Conservation (phyloP, 805 yeast species). For the Metschnikowia hibisci region DNA sequence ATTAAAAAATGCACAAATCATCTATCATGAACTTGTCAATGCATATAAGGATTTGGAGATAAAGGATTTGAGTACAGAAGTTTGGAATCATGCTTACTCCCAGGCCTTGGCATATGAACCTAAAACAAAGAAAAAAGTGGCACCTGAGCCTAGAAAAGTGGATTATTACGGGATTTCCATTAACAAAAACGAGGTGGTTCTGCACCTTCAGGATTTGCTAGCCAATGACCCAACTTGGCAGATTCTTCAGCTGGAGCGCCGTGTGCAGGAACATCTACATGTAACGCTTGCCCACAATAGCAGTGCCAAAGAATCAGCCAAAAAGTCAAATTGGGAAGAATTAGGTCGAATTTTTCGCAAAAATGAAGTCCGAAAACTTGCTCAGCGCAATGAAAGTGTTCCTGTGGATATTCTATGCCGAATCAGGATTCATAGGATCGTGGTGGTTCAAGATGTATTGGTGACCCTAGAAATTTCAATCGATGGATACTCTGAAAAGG, state of each 20-base stretch:
- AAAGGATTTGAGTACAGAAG: constrained; percentile 25
- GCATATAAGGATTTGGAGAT: constrained; percentile 8
- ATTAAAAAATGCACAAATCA: constrained; percentile 40
- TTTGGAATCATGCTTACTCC: constrained; percentile 45
- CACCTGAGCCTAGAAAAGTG: constrained; percentile 8
- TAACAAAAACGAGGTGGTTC: background rate
- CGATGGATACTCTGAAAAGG: constrained; percentile 5
- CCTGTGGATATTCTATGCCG: constrained; percentile 26
- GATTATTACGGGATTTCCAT: constrained; percentile 13
- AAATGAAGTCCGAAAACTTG: constrained; percentile 22
- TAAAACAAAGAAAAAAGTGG: constrained; percentile 34
- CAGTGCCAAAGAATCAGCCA: constrained; percentile 4
- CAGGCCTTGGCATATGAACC: constrained; percentile 57
- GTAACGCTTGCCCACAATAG: constrained; percentile 58
- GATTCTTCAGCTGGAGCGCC: constrained; percentile 22
- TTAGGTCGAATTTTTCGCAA: constrained; percentile 12
- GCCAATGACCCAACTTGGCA: constrained; percentile 18
- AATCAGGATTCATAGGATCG: constrained; percentile 41
- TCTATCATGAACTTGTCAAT: constrained; percentile 27
- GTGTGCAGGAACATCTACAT: constrained; percentile 58
- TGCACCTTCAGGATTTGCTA: constrained; percentile 15
- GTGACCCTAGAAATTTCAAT: constrained; percentile 42
- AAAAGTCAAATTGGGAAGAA: constrained; percentile 7
- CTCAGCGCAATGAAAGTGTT: constrained; percentile 20
- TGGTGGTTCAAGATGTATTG: constrained; percentile 46